Base-by-base conservation (phyloP, 768 basidiomycete species). In the Imleria badia region DNA sequence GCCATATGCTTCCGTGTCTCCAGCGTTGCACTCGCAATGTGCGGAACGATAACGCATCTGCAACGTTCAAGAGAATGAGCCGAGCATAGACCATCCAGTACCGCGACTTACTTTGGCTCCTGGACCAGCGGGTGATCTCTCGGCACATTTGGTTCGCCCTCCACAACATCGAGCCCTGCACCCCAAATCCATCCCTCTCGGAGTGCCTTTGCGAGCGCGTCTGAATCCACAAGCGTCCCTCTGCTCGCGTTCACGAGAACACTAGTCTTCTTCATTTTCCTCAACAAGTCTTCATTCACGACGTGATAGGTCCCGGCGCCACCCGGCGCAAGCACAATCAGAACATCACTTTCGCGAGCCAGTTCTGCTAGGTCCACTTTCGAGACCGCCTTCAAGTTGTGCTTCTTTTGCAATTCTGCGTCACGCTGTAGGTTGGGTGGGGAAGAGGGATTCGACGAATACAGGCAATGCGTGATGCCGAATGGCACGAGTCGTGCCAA, bases 91-190 rank as follows among this genome's bases (percentile, higher is more conserved):
- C 13, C n/a, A 39, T 38, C 39, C 23, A 9, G 4, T 8, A 45
- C 13, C 13, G 22, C 3, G 52, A 73, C 73, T 64, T 62, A 93
- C 84, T 83, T 81, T 15, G 86, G 85, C 51, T 91, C 84, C 62
- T 81, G 83, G 42, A 96, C 83, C 44, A 99, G 70, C 4, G 89
- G 86, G 67, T 99, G 94, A 57, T 89, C 86, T 3, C 73, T 68
- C 1, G 72, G 62, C 26, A 99, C 77, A 42, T 86, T 71, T 0
- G 95, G 95, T 68, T 98, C 95, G 19, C 94, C 94, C 60, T 94
- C 91, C 8, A 98, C 85, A 34, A 98, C 96, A 69, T 99, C 96
- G 12, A 99, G 63, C 0, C 93, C 96, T 0, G 97, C 97, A 22
- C 85, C 94, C 80, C 88, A 95, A 22, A 99, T 89, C 83, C 87